Evolutionary conservation across 179 eudicot genomes (phyloP), one percentile per base, ranked within the genome.

Genomic region (Sideroxylon spinosum): DNA sequence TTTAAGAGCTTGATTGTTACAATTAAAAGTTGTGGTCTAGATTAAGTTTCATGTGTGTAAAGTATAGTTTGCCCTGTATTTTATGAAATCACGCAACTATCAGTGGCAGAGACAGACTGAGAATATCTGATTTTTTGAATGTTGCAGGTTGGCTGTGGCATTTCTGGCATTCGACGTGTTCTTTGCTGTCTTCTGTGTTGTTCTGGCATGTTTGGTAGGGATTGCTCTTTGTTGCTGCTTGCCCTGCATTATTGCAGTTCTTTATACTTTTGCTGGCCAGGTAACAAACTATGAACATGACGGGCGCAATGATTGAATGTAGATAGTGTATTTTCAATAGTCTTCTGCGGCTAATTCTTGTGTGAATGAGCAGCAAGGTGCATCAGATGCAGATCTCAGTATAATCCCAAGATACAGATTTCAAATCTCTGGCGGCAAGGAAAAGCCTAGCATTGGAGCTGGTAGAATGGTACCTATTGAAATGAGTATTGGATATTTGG

Each of bases 181-280:
- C 91, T 95, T 95, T 79, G 98, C 98, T 78, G 84, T 95, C 83
- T 95, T 95, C 80, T 95, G 98, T 72, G 89, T 93, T 63, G 91
- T 91, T 68, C 82, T 95, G 88, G 98, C 98, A 46, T 95, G 97
- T 82, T 85, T 95, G 79, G 91, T 95, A 64, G 98, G 98, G 87
- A 83, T 95, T 56, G 97, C 98, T 79, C 91, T 95, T 50, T 95
- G 98, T 77, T 95, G 98, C 92, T 95, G 98, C 86, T 87, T 95
- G 85, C 98, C 98, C 52, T 95, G 98, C 86, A 95, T 95, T 53
- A 95, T 95, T 83, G 98, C 98, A 59, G 86, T 95, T 83, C 97
- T 95, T 32, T 95, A 95, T 73, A 89, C 96, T 44, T 91, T 95
- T 86, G 92, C 95, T 25, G 98, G 98, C 81, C 98, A 95, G 91